A percentile compares a stretch with the other conserved stretches of the same genome.
These are phyloP conservation scores for Artemisia argyi DNA, from an alignment of 129 eudicot genomes.

Conservation along the genomic window DNA sequence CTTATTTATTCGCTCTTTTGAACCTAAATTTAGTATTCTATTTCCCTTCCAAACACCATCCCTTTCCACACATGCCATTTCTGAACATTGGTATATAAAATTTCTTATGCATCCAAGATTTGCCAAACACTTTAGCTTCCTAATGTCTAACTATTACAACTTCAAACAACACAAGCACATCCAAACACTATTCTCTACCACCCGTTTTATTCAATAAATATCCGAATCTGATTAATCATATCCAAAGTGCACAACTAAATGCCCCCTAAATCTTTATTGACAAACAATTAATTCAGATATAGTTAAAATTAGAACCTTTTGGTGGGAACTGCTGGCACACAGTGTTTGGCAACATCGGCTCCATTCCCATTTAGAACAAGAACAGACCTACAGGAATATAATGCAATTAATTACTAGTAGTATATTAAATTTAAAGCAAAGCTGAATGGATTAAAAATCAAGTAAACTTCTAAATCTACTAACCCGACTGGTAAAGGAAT, in stretches of 20 bases:
- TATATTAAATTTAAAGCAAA: not conserved
- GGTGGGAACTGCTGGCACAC: slow-evolving; percentile 91
- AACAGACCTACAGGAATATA: slow-evolving; percentile 64
- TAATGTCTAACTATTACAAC: too few relatives aligned
- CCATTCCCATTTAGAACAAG: slow-evolving; percentile 87
- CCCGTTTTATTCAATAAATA: too few relatives aligned
- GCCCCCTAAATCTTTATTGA: not conserved
- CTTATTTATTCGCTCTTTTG: too few relatives aligned
- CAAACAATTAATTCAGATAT: not conserved
- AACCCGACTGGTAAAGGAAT: slow-evolving; percentile 93
- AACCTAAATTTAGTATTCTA: too few relatives aligned
- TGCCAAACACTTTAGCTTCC: too few relatives aligned
- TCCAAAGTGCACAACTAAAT: not conserved
- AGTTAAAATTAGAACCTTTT: slow-evolving; percentile 52
- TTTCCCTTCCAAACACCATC: too few relatives aligned
- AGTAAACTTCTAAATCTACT: slow-evolving; percentile 14
- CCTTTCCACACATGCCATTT: too few relatives aligned
- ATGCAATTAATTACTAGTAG: not conserved
- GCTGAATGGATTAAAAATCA: not conserved
- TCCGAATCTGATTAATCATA: too few relatives aligned
- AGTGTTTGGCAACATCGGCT: slow-evolving; percentile 94
- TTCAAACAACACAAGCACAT: too few relatives aligned
- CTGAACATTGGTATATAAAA: too few relatives aligned
- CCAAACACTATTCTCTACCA: too few relatives aligned
- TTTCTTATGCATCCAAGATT: too few relatives aligned